These are phyloP conservation scores for Psidium friedrichsthalianum DNA, from an alignment of 345 rosid species.

Conservation along the genomic window DNA sequence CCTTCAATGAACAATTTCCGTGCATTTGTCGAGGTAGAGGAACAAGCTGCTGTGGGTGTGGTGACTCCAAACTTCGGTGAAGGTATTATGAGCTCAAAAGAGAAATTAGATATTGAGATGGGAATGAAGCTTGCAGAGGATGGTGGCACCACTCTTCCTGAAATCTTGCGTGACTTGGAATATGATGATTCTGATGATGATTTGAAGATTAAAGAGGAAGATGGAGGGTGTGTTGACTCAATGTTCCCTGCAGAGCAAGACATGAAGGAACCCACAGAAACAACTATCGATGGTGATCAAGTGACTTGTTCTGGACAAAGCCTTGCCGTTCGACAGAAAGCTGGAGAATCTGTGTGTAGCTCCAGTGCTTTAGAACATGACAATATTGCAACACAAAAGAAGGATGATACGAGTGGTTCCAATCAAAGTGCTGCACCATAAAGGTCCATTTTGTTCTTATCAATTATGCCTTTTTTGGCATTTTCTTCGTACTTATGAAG, in stretches of 20 bases:
- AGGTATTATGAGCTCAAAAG: conserved; percentile 35
- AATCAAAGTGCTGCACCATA: background rate
- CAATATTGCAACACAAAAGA: background rate
- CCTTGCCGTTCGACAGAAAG: background rate
- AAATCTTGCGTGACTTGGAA: conserved; percentile 35
- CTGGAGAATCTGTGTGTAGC: conserved; percentile 13
- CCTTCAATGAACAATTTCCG: conserved; percentile 73
- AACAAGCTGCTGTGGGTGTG: conserved; percentile 17
- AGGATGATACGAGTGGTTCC: background rate
- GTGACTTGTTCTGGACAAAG: conserved; percentile 1
- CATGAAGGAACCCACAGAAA: conserved; percentile 1
- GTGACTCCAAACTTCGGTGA: conserved; percentile 38
- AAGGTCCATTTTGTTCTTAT: background rate
- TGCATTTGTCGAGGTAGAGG: conserved; percentile 60
- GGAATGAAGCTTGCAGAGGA: conserved; percentile 35
- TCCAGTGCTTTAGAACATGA: conserved; percentile 1
- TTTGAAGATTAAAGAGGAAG: conserved; percentile 26
- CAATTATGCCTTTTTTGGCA: background rate
- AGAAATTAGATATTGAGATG: conserved; percentile 64
- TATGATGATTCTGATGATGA: conserved; percentile 28
- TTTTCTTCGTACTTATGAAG: background rate
- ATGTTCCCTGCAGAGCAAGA: conserved; percentile 14
- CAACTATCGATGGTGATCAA: background rate
- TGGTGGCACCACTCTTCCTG: conserved; percentile 40
- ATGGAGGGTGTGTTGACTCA: conserved; percentile 4